Evolutionary conservation across 2,329 filamentous ascomycete genomes (phyloP), one percentile per base, ranked within the genome.

Genomic region (Hypoxylon sp.): DNA sequence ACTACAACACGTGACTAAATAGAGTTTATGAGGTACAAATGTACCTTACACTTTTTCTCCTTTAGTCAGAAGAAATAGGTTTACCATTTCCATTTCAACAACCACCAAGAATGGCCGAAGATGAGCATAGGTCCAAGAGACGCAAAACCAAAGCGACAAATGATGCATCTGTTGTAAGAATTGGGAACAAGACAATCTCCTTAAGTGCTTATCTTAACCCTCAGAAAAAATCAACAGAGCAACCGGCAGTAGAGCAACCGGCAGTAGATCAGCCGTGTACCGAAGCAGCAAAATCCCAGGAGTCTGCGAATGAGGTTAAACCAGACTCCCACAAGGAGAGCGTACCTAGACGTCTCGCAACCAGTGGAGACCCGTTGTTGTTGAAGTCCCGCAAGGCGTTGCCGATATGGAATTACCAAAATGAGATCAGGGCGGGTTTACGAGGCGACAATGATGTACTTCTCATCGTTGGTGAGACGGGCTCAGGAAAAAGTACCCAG

Each of bases 401-500:
- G 3, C 94, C 94, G 0, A 95, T 98, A 72, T 97, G 93, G 89
- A 82, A 86, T 3, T 88, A 94, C 70, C 88, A 88, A 52, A 83
- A 90, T 35, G 86, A 91, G 26, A 97, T 98, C 54, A 88, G 89
- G 37, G 77, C 84, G 14, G 84, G 87, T 1, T 81, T 97, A 5
- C 83, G 83, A 11, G 81, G 88, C 35, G 90, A 88, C 68, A 88
- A 97, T 75, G 74, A 78, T 65, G 88, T 97, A 0, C 87, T 99
- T 56, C 85, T 99, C 0, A 83, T 99, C 13, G 91, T 96, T 2
- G 95, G 95, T 82, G 95, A 98, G 80, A 99, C 96, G 0, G 96
- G 96, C 78, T 97, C 93, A 13, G 96, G 96, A 78, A 99, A 99
- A 82, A 97, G 93, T 83, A 99, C 96, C 0, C 96, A 99, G 80